Base-by-base conservation (phyloP, 345 rosid species). In the Abelmoschus esculentus region DNA sequence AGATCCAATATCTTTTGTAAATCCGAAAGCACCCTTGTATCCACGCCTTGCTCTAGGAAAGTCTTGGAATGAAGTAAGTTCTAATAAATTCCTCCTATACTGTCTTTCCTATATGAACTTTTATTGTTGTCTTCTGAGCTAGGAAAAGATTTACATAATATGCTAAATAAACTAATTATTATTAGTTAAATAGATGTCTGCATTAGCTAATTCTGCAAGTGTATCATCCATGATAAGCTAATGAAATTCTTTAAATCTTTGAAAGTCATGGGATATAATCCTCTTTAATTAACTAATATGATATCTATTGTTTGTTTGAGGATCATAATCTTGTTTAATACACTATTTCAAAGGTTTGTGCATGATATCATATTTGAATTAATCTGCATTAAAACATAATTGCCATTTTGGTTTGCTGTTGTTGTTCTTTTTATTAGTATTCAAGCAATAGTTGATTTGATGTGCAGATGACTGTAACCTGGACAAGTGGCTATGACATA, bases 1-100 rank as follows among this genome's bases (percentile, higher is more conserved):
- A 58, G 87, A 88, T 75, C 31, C 70, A 26, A 67, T 93, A 50
- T 70, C 86, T 8, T 95, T 91, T 73, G 64, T 61, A 55, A 84
- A 91, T 77, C 96, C 96, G 31, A 91, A 91, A 65, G 97, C 96
- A 38, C 97, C 99, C 15, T 67, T 91, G 0, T 95, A 89, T 78
- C 96, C 96, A 0, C 96, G 99, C 42, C 96, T 95, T 76, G 93
- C 99, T 78, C 87, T 79, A 72, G 93, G 93, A 71, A 95, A 90
- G 83, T 83, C 86, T 46, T 95, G 97, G 99, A 74, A 91, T 73
- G 96, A 90, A 72, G 99, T 91, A 68, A 85, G 92, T 80, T 42
- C 28, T 10, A 57, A 58, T 42, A 66, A 29, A 50, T 66, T 22
- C 31, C 47, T 53, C n/a, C 67, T 63, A 19, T 46, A 53, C 2